phyloP scores from a whole-genome alignment of 345 rosid genomes.

The Bruguiera parviflora region DNA sequence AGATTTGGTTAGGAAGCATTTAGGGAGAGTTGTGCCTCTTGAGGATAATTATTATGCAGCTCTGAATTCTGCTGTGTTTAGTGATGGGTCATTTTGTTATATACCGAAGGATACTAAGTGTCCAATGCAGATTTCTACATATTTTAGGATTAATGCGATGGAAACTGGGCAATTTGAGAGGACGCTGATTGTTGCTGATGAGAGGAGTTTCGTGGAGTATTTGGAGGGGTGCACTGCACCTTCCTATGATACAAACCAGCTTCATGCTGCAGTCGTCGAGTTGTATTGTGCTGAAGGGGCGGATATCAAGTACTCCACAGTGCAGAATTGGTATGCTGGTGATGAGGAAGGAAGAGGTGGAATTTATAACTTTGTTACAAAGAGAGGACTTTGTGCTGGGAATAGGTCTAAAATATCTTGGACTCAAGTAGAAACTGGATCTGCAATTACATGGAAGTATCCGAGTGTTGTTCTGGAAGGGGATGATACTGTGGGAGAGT shows the following conservation, averaged over 20 bases:
- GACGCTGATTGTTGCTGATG: slow-evolving; percentile 95
- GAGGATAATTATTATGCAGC: slow-evolving; percentile 89
- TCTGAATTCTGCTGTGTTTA: slow-evolving; percentile 86
- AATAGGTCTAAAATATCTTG: slow-evolving; percentile 81
- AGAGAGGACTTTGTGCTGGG: slow-evolving; percentile 88
- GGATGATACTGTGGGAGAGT: slow-evolving; percentile 78
- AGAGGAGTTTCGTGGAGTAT: slow-evolving; percentile 86
- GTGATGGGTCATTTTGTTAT: slow-evolving; percentile 85
- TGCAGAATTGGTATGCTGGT: slow-evolving; percentile 97
- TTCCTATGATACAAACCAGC: slow-evolving; percentile 83
- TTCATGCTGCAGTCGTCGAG: slow-evolving; percentile 97
- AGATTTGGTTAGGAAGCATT: slow-evolving; percentile 69
- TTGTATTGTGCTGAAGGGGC: slow-evolving; percentile 73
- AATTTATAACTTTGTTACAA: slow-evolving; percentile 87
- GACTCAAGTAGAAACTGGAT: slow-evolving; percentile 99
- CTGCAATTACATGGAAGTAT: slow-evolving; percentile 95
- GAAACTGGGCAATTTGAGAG: slow-evolving; percentile 99
- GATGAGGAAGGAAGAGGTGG: slow-evolving; percentile 88
- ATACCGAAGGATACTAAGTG: slow-evolving; percentile 78
- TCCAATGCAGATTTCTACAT: slow-evolving; percentile 90
- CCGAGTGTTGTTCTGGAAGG: slow-evolving; percentile 93
- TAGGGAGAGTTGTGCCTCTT: slow-evolving; percentile 82
- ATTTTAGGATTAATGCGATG: slow-evolving; percentile 77
- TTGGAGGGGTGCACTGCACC: slow-evolving; percentile 96
- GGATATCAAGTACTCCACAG: slow-evolving; percentile 90